Conservation (phyloP, 176 grass and related monocot species). For the Triticum dicoccoides region DNA sequence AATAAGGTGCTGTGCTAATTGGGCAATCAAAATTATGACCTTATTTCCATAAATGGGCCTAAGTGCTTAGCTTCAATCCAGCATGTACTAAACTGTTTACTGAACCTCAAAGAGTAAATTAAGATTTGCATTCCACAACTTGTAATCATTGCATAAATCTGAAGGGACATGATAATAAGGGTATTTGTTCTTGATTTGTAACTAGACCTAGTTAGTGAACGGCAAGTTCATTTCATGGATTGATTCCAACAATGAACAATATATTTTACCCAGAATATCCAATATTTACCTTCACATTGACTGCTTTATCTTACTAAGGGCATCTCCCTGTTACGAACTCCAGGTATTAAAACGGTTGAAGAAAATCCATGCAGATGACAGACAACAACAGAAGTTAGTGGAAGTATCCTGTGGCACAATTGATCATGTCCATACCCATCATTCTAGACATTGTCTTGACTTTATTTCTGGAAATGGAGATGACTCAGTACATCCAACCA, state of each 20-base stretch:
- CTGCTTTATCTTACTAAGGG: conserved; percentile 16
- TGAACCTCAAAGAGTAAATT: conserved; percentile 6
- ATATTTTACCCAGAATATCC: background rate
- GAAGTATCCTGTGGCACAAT: conserved; percentile 32
- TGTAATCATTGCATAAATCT: background rate
- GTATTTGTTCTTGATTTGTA: background rate
- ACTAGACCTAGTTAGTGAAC: background rate
- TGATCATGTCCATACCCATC: conserved; percentile 34
- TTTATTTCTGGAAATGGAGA: conserved; percentile 39
- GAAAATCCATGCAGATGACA: conserved; percentile 54
- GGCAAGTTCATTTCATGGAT: background rate
- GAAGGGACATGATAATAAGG: background rate
- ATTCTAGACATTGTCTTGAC: conserved; percentile 27
- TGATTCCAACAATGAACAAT: background rate
- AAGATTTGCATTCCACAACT: conserved; percentile 7
- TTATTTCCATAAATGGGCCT: background rate
- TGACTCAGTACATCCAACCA: conserved; percentile 24
- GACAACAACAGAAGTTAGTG: conserved; percentile 26
- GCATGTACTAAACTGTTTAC: conserved; percentile 1
- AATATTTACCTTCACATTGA: background rate
- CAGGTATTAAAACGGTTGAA: conserved; percentile 89
- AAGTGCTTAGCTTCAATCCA: background rate
- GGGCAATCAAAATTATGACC: background rate
- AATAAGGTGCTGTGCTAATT: background rate
- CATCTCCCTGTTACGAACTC: conserved; percentile 5